Evolutionary conservation across 2,329 filamentous ascomycete species (phyloP).

Genomic region (Aureobasidium pullulans): DNA sequence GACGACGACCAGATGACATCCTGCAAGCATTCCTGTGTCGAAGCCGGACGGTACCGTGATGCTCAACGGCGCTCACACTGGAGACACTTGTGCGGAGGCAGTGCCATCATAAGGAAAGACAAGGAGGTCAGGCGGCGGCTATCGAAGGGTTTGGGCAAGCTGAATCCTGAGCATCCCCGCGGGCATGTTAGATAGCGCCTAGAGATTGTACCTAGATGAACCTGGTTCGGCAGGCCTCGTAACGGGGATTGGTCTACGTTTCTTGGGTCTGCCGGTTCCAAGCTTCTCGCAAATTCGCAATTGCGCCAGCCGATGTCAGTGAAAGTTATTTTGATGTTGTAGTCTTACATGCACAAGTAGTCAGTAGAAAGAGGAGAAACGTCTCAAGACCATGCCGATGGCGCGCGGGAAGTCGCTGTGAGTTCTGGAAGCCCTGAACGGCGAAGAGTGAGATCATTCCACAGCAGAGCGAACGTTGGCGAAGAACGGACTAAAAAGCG

Average conservation of each 20-base stretch:
- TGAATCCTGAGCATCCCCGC: not conserved
- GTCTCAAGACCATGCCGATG: not conserved
- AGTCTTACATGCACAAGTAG: not conserved
- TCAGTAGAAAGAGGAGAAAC: not conserved
- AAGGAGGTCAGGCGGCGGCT: not conserved
- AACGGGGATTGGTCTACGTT: not conserved
- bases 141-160: not conserved
- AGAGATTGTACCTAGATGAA: not conserved
- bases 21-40: not conserved
- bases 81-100: not conserved
- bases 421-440: not conserved
- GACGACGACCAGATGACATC: not conserved
- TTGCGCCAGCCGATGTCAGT: conserved; percentile 2
- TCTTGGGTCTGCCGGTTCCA: not conserved
- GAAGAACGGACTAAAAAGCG: not conserved
- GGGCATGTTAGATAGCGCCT: not conserved
- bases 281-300: not conserved
- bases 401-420: not conserved
- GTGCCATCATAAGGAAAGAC: not conserved
- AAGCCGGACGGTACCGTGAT: conserved; percentile 2
- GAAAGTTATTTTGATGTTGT: not conserved
- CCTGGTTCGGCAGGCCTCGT: not conserved
- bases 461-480: not conserved
- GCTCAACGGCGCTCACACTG: not conserved
- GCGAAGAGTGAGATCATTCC: not conserved